Percentiles rank a stretch among this genome's conserved stretches.
Evolutionary conservation across 2,329 filamentous ascomycete genomes (phyloP).

Genomic region (Calonectria multiphialidica): DNA sequence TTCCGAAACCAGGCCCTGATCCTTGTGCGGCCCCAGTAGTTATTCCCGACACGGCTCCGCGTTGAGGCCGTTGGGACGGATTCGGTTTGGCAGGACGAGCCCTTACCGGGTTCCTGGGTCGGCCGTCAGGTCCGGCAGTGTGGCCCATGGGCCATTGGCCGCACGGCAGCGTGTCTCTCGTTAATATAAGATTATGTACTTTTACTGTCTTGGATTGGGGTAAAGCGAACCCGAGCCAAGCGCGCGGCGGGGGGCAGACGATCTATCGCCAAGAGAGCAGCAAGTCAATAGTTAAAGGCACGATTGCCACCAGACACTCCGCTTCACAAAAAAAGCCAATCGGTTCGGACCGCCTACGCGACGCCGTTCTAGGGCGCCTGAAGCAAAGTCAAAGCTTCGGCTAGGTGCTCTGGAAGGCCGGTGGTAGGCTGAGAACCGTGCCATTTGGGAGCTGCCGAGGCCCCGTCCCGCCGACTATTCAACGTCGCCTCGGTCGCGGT

Average conservation of each 20-base stretch:
- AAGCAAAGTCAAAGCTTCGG: constrained; percentile 2
- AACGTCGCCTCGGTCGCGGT: constrained; percentile 1
- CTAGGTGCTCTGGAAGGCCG: not conserved
- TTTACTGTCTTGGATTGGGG: no score
- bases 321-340: not conserved
- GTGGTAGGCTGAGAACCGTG: not conserved
- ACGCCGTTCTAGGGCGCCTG: not conserved
- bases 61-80: not conserved
- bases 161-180: no score
- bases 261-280: no score
- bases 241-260: no score
- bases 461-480: not conserved
- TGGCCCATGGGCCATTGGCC: no score
- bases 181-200: not conserved
- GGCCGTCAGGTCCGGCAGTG: not conserved
- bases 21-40: not conserved
- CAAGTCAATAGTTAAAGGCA: no score
- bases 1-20: not conserved
- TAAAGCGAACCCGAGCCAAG: not conserved
- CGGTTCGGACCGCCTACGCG: constrained; percentile 3
- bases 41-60: constrained; percentile 6
- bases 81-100: not conserved
- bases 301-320: not conserved
- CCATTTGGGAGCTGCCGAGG: not conserved
- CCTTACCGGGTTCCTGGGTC: not conserved